phyloP scores from a whole-genome alignment of 495 filamentous ascomycete species.

The Niebla homalea region DNA sequence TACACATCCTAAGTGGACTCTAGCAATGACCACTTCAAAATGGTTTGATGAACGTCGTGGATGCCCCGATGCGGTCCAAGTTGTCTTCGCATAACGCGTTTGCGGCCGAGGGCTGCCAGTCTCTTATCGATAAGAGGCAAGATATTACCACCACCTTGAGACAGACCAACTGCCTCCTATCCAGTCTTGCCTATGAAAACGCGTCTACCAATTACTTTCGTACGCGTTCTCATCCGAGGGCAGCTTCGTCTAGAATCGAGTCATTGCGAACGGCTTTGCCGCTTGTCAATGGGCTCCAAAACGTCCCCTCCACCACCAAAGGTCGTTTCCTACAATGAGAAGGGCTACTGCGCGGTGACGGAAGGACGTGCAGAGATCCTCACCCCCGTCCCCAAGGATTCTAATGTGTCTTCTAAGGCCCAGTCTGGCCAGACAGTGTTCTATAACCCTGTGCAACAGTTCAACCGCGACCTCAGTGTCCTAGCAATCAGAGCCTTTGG shows the following conservation, averaged over 20 bases:
- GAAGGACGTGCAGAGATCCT: conserved; percentile 59
- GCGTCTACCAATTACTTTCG: background rate
- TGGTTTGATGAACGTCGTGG: background rate
- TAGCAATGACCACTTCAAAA: background rate
- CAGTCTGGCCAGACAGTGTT: conserved; percentile 58
- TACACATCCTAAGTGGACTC: too few relatives aligned
- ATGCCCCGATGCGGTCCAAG: too few relatives aligned
- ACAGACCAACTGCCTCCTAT: background rate
- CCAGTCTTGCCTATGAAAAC: background rate
- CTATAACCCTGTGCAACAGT: conserved; percentile 98
- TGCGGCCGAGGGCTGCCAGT: too few relatives aligned
- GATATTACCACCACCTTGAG: too few relatives aligned
- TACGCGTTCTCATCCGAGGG: background rate
- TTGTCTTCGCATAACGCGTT: too few relatives aligned
- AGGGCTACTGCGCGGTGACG: conserved; percentile 46
- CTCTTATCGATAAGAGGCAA: too few relatives aligned
- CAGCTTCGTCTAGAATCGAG: background rate
- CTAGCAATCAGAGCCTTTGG: conserved; percentile 78
- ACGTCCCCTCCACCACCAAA: background rate
- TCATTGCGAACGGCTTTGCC: background rate
- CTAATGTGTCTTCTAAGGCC: conserved; percentile 18
- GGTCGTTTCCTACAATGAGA: conserved; percentile 28
- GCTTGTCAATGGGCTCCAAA: background rate
- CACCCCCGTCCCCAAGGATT: conserved; percentile 36
- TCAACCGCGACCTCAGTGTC: conserved; percentile 90